Conservation (phyloP, 345 rosid genomes). For the Capsella bursapastoris region DNA sequence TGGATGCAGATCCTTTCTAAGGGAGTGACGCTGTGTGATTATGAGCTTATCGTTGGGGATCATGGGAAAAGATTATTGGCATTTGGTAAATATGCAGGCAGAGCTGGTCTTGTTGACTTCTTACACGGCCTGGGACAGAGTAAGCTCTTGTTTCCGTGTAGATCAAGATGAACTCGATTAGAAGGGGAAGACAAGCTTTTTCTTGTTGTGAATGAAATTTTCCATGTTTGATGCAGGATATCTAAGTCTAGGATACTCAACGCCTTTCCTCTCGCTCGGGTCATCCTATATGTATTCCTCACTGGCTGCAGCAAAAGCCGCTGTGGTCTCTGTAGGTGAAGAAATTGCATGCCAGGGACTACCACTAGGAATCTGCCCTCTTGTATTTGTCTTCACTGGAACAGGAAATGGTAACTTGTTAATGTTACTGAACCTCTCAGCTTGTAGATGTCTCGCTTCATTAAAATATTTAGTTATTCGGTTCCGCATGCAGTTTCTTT, state of each 20-base stretch:
- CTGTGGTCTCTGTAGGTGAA: constrained; percentile 81
- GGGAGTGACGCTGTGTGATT: constrained; percentile 78
- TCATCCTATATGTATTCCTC: constrained; percentile 86
- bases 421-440: not conserved
- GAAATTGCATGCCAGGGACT: constrained; percentile 78
- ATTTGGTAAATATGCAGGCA: constrained; percentile 90
- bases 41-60: constrained; percentile 81
- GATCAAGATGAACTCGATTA: not conserved
- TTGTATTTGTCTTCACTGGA: constrained; percentile 79
- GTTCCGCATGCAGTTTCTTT: constrained; percentile 57
- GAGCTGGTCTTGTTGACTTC: constrained; percentile 89
- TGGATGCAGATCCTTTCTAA: constrained; percentile 62
- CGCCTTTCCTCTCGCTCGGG: constrained; percentile 79
- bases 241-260: constrained; percentile 77
- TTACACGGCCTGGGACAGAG: constrained; percentile 85
- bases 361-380: constrained; percentile 80
- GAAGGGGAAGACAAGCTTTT: not conserved
- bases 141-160: constrained; percentile 44
- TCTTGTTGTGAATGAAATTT: constrained; percentile 2
- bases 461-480: not conserved
- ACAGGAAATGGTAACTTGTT: constrained; percentile 68
- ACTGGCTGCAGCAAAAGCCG: constrained; percentile 87
- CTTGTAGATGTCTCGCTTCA: constrained; percentile 7
- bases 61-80: constrained; percentile 78
- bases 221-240: constrained; percentile 58